Evolutionary conservation across 2,329 filamentous ascomycete genomes (phyloP).

Genomic region (Xylaria sp.): DNA sequence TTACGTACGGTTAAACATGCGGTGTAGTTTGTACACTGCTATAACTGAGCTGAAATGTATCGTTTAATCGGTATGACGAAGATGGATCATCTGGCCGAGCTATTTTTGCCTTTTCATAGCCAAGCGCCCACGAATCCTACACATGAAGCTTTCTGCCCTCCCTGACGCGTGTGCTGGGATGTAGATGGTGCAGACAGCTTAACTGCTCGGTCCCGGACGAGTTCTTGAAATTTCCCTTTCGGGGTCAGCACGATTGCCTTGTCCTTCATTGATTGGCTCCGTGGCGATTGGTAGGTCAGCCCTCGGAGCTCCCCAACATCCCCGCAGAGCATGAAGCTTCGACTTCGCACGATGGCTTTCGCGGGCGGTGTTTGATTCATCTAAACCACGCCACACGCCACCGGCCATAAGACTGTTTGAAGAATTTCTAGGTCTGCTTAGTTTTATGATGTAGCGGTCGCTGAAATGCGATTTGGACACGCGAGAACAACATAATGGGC

Average conservation of each 20-base stretch:
- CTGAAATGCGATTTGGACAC: not conserved
- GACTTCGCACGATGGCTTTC: conserved; percentile 20
- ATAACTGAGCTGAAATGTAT: conserved; percentile 9
- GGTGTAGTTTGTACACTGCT: not conserved
- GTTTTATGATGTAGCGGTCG: not conserved
- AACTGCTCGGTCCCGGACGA: conserved; percentile 35
- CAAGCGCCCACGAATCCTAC: not conserved
- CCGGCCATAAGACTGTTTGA: not conserved
- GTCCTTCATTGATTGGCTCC: conserved; percentile 32
- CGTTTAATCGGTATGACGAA: conserved; percentile 9
- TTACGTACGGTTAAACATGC: not conserved
- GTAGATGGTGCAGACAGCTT: conserved; percentile 6
- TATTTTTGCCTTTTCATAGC: not conserved
- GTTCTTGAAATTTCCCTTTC: conserved; percentile 25
- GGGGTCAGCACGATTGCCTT: conserved; percentile 18
- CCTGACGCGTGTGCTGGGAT: conserved; percentile 28
- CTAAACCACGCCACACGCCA: conserved; percentile 10
- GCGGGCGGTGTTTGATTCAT: conserved; percentile 18
- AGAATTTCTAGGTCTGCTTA: not conserved
- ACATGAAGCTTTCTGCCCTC: conserved; percentile 9
- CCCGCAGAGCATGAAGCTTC: conserved; percentile 30
- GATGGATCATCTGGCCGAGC: not conserved
- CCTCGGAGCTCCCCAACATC: conserved; percentile 38
- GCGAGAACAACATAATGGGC: not conserved
- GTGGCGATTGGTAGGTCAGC: conserved; percentile 14